Evolutionary conservation across 805 yeast species (phyloP).

Genomic region (Sungouiozyma intestinalis): DNA sequence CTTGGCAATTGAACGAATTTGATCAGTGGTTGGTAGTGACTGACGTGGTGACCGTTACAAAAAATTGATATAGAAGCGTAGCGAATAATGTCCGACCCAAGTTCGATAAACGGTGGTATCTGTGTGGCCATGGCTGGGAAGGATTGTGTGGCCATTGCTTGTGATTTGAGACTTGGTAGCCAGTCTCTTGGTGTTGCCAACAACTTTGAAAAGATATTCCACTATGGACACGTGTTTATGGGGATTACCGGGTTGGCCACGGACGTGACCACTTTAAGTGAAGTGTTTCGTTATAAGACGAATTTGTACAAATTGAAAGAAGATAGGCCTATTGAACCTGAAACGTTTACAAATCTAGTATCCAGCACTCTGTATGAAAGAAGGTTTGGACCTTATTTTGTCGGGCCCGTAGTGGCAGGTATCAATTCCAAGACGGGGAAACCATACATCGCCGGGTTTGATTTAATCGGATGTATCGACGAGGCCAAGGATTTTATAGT

Average conservation of each 20-base stretch:
- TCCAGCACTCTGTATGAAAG: slow-evolving; percentile 82
- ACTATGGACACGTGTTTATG: slow-evolving; percentile 73
- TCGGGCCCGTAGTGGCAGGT: slow-evolving; percentile 96
- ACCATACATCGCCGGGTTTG: slow-evolving; percentile 94
- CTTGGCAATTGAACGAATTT: no score
- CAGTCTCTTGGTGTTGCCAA: slow-evolving; percentile 89
- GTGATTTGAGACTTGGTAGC: slow-evolving; percentile 86
- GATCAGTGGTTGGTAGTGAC: no score
- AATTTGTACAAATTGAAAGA: slow-evolving; percentile 85
- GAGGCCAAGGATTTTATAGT: slow-evolving; percentile 91
- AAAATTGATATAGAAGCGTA: no score
- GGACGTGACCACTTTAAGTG: slow-evolving; percentile 80
- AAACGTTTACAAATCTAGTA: slow-evolving; percentile 84
- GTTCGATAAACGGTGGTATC: slow-evolving; percentile 82
- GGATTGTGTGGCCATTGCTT: slow-evolving; percentile 95
- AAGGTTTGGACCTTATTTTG: slow-evolving; percentile 93
- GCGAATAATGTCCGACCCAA: slow-evolving; percentile 62
- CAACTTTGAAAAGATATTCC: slow-evolving; percentile 86
- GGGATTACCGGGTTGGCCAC: slow-evolving; percentile 94
- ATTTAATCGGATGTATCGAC: slow-evolving; percentile 93
- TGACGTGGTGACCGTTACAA: no score
- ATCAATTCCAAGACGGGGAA: slow-evolving; percentile 67
- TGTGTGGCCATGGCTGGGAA: slow-evolving; percentile 99
- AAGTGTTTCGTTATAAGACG: slow-evolving; percentile 72
- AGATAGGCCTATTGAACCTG: slow-evolving; percentile 87